Evolutionary conservation across 164 flowering plant genomes (phyloP), one percentile per base, ranked within the genome.

Genomic region (Annona cherimola): DNA sequence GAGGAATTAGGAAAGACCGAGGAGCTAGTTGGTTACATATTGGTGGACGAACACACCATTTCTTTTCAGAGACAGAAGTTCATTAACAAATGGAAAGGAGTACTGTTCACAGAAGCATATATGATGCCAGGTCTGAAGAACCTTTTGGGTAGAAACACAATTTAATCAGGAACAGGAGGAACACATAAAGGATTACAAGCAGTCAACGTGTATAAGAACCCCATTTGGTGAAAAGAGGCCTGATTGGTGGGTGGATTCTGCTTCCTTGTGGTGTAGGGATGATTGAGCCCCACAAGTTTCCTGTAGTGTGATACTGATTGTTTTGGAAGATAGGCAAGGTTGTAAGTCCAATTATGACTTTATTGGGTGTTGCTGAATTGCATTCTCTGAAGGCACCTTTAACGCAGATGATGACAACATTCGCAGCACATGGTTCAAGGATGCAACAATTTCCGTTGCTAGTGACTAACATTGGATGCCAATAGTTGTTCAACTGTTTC

Each of bases 1-100:
- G 16, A 55, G 65, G 77, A 44, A 41, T 74, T 4, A 71, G 55
- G 60, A 73, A 73, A 71, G 42, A 46, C 39, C 77, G 75, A 0
- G 79, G 75, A 35, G 35, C 19, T 26, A 79, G 79, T 68, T 79
- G 77, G 77, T 63, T 79, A 42, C 54, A 40, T 9, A 67, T 74
- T 68, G 65, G 61, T 63, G 72, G 77, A 74, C 57, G 7, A 42
- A 74, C 70, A 67, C 79, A 70, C 46, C 61, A 65, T 63, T 79
- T 79, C 73, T 67, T 46, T 74, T 79, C 82, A 74, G 78, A 42
- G 40, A 75, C 42, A 62, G 65, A 62, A 62, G 65, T 14, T 62
- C 65, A 62, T 4, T 35, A 64, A 64, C 16, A 35, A 35, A 41
- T 26, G 26, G 42, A 20, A 19, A 35, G 26, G 3, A 9, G 8